A percentile compares a stretch with the other conserved stretches of the same genome.
phyloP scores from a whole-genome alignment of 768 basidiomycete genomes.

The Russula sp. region DNA sequence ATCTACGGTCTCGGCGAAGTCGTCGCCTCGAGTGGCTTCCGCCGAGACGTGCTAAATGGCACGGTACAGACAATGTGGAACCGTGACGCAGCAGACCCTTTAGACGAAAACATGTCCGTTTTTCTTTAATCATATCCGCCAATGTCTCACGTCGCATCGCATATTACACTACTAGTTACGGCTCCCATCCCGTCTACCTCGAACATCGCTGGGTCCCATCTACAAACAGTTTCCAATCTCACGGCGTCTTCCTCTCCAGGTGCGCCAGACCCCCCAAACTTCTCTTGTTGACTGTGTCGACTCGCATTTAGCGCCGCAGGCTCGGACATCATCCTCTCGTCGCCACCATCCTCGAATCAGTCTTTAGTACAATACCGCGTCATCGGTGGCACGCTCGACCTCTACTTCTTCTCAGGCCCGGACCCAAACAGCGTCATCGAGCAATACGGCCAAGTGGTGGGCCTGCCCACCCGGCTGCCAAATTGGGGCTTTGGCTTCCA shows the following conservation, averaged over 20 bases:
- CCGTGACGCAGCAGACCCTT: constrained; percentile 52
- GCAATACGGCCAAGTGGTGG: constrained; percentile 63
- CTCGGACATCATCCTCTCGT: constrained; percentile 61
- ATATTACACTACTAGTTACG: constrained; percentile 40
- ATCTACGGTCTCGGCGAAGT: constrained; percentile 77
- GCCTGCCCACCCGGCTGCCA: constrained; percentile 64
- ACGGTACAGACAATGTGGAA: constrained; percentile 66
- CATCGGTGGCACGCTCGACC: constrained; percentile 68
- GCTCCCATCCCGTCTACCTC: constrained; percentile 64
- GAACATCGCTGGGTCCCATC: constrained; percentile 59
- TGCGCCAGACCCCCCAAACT: constrained; percentile 24
- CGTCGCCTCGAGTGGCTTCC: constrained; percentile 59
- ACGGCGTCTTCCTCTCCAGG: constrained; percentile 73
- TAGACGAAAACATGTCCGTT: constrained; percentile 58
- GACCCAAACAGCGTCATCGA: constrained; percentile 52
- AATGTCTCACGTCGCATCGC: neutral
- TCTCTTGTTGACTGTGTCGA: neutral
- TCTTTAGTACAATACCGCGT: constrained; percentile 67
- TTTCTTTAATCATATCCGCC: neutral
- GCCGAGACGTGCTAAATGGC: constrained; percentile 49
- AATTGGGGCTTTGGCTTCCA: constrained; percentile 77
- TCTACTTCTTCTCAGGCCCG: constrained; percentile 62
- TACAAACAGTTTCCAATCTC: constrained; percentile 48
- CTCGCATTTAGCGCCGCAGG: constrained; percentile 47
- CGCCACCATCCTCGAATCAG: constrained; percentile 44